Base-by-base conservation (phyloP, 148 eudicot genomes). In the Nyssa sinensis region DNA sequence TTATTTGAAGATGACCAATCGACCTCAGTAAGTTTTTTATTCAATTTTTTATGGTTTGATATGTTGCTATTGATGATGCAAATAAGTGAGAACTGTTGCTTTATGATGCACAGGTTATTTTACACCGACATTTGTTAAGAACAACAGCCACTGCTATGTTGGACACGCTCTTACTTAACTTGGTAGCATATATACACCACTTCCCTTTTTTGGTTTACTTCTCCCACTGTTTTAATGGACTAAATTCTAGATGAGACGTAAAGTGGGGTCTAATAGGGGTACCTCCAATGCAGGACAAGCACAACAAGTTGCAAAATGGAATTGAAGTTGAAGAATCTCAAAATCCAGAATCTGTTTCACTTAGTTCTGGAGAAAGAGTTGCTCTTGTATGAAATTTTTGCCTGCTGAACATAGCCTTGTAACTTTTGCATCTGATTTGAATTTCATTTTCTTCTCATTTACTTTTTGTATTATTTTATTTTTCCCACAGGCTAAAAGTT, bases 1-100 rank as follows among this genome's bases (percentile, higher is more conserved):
- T 80, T 95, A 86, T 93, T 95, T 83, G 97, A 92, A 80, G 96
- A 90, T 83, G 97, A 90, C 80, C 96, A 82, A 76, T 75, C 97
- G 79, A 88, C 88, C 70, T 87, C 91, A 60, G 99, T 94, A 81
- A 84, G 89, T 78, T 77, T 67, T 31, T 51, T 62, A 13, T 27
- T 16, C 39, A 33, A 11, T 64, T 78, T 11, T 27, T 57, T 21
- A n/a, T 30, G 3, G 53, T 71, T 55, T 51, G 28, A 10, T 70
- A 60, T 24, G 49, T 53, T 74, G 30, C 61, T 51, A 69, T 39
- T 62, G 32, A 72, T 67, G 47, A 31, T 71, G 67, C 41, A 39
- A 69, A 27, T 44, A 24, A 31, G 10, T 2, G 37, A 28, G 5
- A 55, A 39, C 1, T 35, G 61, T 63, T 62, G 31, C 39, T 58